Evolutionary conservation across 768 basidiomycete species (phyloP).

Genomic region (Hemileccinum rubropunctum): DNA sequence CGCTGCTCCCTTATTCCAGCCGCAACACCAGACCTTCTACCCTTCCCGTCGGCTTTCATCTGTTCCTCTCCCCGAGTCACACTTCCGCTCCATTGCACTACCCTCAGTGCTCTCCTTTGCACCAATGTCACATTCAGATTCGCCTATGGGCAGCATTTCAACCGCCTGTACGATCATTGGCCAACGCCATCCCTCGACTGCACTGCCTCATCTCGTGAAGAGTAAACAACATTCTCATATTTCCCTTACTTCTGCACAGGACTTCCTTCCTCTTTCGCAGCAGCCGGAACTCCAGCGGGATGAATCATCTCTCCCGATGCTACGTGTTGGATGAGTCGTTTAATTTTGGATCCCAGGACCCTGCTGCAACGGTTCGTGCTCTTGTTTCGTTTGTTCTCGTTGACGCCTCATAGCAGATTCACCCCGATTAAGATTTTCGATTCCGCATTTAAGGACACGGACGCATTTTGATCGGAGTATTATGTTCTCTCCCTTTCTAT

Average conservation of each 20-base stretch:
- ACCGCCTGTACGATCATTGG: slow-evolving; percentile 41
- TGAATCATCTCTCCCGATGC: slow-evolving; percentile 47
- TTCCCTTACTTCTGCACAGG: too few relatives aligned
- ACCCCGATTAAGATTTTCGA: too few relatives aligned
- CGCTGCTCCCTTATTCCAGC: not conserved
- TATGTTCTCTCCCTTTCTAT: too few relatives aligned
- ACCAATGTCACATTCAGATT: slow-evolving; percentile 38
- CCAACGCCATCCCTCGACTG: slow-evolving; percentile 48
- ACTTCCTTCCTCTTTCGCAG: slow-evolving; percentile 12
- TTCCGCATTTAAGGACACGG: too few relatives aligned
- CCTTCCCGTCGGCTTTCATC: slow-evolving; percentile 57
- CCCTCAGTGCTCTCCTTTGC: slow-evolving; percentile 44
- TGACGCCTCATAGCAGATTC: too few relatives aligned
- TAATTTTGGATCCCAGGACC: slow-evolving; percentile 26
- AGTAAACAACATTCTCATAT: too few relatives aligned
- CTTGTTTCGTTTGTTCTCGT: too few relatives aligned
- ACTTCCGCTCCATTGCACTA: slow-evolving; percentile 40
- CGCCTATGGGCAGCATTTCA: slow-evolving; percentile 45
- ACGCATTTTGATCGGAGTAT: too few relatives aligned
- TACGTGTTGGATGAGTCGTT: slow-evolving; percentile 47
- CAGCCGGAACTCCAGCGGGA: slow-evolving; percentile 37
- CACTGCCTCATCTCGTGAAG: slow-evolving; percentile 34
- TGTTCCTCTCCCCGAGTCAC: slow-evolving; percentile 53
- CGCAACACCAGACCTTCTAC: slow-evolving; percentile 25
- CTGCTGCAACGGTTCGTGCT: slow-evolving; percentile 13